Evolutionary conservation across 1,284 basidiomycete species (phyloP).

Genomic region (Microbotryum lychnidis-dioicae): DNA sequence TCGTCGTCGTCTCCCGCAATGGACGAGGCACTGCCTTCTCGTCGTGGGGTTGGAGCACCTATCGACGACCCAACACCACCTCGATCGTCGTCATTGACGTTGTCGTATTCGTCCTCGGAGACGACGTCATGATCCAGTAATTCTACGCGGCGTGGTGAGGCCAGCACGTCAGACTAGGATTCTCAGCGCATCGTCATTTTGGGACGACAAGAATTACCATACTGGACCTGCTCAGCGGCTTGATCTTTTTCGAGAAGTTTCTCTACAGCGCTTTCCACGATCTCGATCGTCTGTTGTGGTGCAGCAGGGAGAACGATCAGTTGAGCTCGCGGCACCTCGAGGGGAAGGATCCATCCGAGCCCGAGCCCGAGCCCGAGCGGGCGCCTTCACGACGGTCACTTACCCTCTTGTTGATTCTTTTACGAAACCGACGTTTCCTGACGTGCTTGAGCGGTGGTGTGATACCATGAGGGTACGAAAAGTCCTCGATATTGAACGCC

Average conservation of each 20-base stretch:
- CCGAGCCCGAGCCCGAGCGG: too few relatives aligned
- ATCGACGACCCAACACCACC: constrained; percentile 10
- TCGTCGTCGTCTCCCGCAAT: constrained; percentile 38
- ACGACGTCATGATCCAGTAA: constrained; percentile 28
- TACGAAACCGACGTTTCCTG: constrained; percentile 86
- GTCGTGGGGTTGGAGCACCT: constrained; percentile 22
- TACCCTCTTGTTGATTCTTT: constrained; percentile 73
- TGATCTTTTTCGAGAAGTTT: constrained; percentile 78
- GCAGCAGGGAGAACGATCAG: not conserved
- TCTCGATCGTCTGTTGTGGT: constrained; percentile 70
- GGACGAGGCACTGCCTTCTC: constrained; percentile 30
- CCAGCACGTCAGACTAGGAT: too few relatives aligned
- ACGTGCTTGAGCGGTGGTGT: constrained; percentile 88
- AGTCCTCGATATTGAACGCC: constrained; percentile 84
- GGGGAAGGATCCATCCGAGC: not conserved
- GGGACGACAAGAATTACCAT: constrained; percentile 45
- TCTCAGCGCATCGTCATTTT: too few relatives aligned
- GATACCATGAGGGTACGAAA: constrained; percentile 93
- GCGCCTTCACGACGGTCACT: constrained; percentile 32
- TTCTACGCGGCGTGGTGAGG: constrained; percentile 6
- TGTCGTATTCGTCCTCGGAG: constrained; percentile 35
- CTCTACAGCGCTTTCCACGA: constrained; percentile 94
- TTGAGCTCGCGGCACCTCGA: not conserved
- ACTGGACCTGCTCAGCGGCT: constrained; percentile 67
- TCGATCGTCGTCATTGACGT: constrained; percentile 5